Conservation (phyloP, 2,329 filamentous ascomycete species). For the Colletotrichum aenigma region DNA sequence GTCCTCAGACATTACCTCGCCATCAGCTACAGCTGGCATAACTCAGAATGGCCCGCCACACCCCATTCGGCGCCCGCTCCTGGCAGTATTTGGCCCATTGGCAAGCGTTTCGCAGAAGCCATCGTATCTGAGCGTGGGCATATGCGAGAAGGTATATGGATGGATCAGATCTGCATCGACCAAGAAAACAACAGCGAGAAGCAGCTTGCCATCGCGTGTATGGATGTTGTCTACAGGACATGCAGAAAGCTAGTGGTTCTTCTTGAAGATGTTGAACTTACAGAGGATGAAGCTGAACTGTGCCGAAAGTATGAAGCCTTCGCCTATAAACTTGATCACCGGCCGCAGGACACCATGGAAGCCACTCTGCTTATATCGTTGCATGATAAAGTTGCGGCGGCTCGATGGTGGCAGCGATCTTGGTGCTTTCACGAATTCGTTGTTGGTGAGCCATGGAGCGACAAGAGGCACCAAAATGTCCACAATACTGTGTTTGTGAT, state of each 20-base stretch:
- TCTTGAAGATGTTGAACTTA: conserved; percentile 1
- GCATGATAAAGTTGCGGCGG: not conserved
- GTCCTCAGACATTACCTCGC: not conserved
- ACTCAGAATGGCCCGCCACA: not conserved
- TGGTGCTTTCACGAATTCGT: conserved; percentile 12
- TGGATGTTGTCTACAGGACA: conserved; percentile 1
- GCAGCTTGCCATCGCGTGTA: not conserved
- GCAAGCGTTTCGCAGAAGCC: not conserved
- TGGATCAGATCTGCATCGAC: conserved; percentile 45
- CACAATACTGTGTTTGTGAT: conserved; percentile 7
- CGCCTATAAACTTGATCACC: not conserved
- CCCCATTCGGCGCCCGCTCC: not conserved
- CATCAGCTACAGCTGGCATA: conserved; percentile 8
- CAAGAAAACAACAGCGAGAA: conserved; percentile 37
- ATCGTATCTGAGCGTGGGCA: not conserved
- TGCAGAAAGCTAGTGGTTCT: not conserved
- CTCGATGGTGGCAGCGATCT: conserved; percentile 10
- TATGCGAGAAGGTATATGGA: conserved; percentile 28
- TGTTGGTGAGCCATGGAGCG: conserved; percentile 1
- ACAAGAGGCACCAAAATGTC: not conserved
- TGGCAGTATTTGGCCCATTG: not conserved
- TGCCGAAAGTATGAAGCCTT: not conserved
- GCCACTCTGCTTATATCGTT: not conserved
- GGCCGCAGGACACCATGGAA: not conserved
- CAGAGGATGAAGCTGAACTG: not conserved